Evolutionary conservation across 2,329 filamentous ascomycete species (phyloP), one percentile per base, ranked within the genome.

Genomic region (Chaetomium olivaceum): DNA sequence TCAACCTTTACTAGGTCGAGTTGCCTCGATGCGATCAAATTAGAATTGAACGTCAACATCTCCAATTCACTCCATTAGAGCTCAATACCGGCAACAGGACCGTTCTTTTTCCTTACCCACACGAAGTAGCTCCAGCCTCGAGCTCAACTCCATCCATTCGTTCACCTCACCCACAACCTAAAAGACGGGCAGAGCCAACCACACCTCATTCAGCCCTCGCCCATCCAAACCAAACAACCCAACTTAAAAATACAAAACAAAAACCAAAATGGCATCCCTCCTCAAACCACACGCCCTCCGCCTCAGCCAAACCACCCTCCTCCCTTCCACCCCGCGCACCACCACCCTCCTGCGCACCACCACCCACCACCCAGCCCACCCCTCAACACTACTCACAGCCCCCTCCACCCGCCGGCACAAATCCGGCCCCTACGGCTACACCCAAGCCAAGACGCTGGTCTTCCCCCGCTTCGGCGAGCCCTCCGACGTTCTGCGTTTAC

Each of bases 391-490:
- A n/a, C 19, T 19, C 29, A 21, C 54, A 31, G 25, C 21, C 16
- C 21, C 14, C 29, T 25, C 54, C 25, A 56, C 29, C 8, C 75
- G 78, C 61, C 82, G 85, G 54, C 74, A 76, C 76, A 86, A 85
- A 74, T 87, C 85, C 4, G 85, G 84, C 0, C 85, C 86, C 0
- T 93, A 92, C 75, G 91, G 91, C 73, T 95, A 95, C 79, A 91
- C 90, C 51, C 91, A 94, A 78, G 89, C 91, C 69, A 93, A 93
- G 80, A 86, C 89, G n/a, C 86, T 95, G 70, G 87, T 91, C 56
- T 92, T 91, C 77, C 86, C 86, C 50, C 83, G 89, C 67, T 87
- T 89, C 74, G 91, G 92, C 75, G 90, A 93, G 76, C 91, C 91
- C 0, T 82, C 83, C 51, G 87, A 92, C 71, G 90, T 92, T 2